Conservation (phyloP, 2,329 filamentous ascomycete species). For the Colletotrichum paranaense region DNA sequence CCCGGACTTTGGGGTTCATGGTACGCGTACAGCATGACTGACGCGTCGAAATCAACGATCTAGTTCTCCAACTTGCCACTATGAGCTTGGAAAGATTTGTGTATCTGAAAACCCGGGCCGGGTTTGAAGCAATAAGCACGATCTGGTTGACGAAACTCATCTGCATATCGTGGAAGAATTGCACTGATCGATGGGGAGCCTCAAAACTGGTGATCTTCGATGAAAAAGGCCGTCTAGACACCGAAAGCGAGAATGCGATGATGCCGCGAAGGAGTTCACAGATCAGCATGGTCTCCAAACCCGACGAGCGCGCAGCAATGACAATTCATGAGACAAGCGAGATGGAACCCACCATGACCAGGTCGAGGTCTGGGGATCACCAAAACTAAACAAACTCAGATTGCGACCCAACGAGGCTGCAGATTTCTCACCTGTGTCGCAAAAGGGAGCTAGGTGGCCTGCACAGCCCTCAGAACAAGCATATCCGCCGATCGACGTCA, state of each 20-base stretch:
- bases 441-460: constrained; percentile 11
- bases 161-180: not conserved
- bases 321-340: constrained; percentile 27
- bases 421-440: constrained; percentile 28
- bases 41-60: not conserved
- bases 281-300: not conserved
- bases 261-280: not conserved
- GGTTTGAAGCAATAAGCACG: not conserved
- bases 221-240: not conserved
- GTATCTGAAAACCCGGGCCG: not conserved
- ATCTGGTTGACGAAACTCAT: not conserved
- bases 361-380: not conserved
- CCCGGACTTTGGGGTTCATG: not conserved
- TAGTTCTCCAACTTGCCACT: not conserved
- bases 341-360: not conserved
- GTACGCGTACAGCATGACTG: not conserved
- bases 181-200: not conserved
- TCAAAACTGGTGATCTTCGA: not conserved
- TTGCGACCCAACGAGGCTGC: constrained; percentile 2
- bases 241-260: not conserved
- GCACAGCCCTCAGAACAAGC: constrained; percentile 29
- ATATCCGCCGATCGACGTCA: constrained; percentile 14
- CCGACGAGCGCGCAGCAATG: constrained; percentile 1
- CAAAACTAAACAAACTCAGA: constrained; percentile 26
- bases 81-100: not conserved